Conservation (phyloP, 2,329 filamentous ascomycete genomes). For the Aspergillus sp. region DNA sequence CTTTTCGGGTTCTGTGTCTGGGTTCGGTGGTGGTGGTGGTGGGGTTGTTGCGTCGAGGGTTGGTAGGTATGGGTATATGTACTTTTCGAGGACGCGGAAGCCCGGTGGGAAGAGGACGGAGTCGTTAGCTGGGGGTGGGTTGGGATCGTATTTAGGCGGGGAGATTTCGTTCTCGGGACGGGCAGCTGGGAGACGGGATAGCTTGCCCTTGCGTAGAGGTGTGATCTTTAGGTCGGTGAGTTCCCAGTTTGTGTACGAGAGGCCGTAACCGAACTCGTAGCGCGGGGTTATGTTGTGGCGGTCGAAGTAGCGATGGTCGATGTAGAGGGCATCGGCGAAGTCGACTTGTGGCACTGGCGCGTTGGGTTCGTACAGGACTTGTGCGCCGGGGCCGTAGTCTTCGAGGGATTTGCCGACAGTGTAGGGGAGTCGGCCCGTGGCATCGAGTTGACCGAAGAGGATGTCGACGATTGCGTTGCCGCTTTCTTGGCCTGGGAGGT, state of each 20-base stretch:
- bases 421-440: slow-evolving; percentile 83
- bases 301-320: slow-evolving; percentile 91
- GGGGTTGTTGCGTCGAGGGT: slow-evolving; percentile 53
- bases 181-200: slow-evolving; percentile 52
- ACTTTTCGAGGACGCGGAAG: slow-evolving; percentile 68
- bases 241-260: slow-evolving; percentile 78
- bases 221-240: slow-evolving; percentile 60
- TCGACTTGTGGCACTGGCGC: slow-evolving; percentile 77
- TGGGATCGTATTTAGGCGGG: slow-evolving; percentile 61
- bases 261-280: slow-evolving; percentile 84
- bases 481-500: slow-evolving; percentile 84
- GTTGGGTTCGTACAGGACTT: slow-evolving; percentile 72
- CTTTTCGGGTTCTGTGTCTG: slow-evolving; percentile 62
- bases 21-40: slow-evolving; percentile 41
- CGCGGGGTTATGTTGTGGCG: slow-evolving; percentile 73
- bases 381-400: slow-evolving; percentile 76
- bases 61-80: slow-evolving; percentile 73
- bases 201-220: slow-evolving; percentile 47
- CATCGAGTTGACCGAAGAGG: slow-evolving; percentile 76
- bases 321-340: slow-evolving; percentile 80
- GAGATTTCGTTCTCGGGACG: slow-evolving; percentile 45
- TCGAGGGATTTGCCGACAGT: slow-evolving; percentile 75
- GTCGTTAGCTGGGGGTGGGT: slow-evolving; percentile 56
- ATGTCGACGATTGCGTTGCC: slow-evolving; percentile 81
- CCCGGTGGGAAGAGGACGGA: slow-evolving; percentile 64